Base-by-base conservation (phyloP, 129 eudicot species). In the Flaveria trinervia region DNA sequence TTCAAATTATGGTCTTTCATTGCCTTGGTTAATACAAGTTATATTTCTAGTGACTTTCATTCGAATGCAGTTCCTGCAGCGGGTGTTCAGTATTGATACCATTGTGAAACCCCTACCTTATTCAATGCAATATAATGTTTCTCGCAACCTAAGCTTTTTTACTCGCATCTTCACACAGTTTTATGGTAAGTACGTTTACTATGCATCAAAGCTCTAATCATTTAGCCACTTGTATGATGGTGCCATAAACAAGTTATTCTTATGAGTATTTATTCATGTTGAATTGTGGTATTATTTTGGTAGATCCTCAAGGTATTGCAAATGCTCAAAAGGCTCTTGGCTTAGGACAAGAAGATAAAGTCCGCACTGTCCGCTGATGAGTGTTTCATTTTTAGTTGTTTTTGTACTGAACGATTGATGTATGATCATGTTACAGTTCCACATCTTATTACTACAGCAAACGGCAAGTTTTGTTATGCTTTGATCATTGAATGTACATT, bases 241-340 rank as follows among this genome's bases (percentile, higher is more conserved):
- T 64, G 11, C 2, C 69, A 64, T 28, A 14, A 9, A 50, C 46
- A 52, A 52, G 45, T 39, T 51, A 36, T 77, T 22, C 30, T 57
- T 8, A 9, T 25, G 2, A 6, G n/a, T 45, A 55, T 12, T n/a
- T 5, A 11, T 36, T 69, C 73, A 43, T 10, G 52, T 50, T 30
- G 36, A 30, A 30, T 30, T 60, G 20, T 81, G 44, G 45, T 71
- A 23, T 55, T 82, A 16, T 78, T 82, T 76, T 33, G 36, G 73
- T 85, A 93, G 98, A 93, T 81, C 96, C 98, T 45, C 93, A 93
- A 76, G 98, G 98, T 39, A 91, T 93, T 59, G 86, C 97, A 22
- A 84, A 85, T 87, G 98, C 98, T 68, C 98, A 93, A 52, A 93
- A 89, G 86, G 80, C 98, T 45, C 93, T 93, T 55, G 98, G 98